These are phyloP conservation scores for Plasmodium chabaudi DNA, from an alignment of 169 alveolate species.

Conservation along the genomic window DNA sequence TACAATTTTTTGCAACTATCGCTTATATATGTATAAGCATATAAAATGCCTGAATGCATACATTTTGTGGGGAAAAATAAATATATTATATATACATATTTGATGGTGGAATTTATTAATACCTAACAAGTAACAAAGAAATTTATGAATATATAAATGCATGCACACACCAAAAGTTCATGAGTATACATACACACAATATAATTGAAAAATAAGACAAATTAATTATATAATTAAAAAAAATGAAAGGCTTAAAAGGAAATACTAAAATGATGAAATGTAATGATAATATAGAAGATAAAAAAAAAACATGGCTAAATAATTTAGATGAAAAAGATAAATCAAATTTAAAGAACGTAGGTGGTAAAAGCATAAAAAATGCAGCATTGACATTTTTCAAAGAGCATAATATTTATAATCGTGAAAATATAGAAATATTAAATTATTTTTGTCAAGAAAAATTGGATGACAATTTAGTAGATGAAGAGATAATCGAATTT, in stretches of 20 bases:
- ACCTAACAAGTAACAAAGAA: too few relatives aligned
- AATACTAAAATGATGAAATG: constrained; percentile 20
- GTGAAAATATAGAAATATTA: constrained; percentile 36
- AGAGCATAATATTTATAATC: constrained; percentile 58
- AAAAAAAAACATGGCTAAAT: constrained; percentile 51
- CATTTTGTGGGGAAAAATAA: too few relatives aligned
- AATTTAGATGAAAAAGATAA: constrained; percentile 21
- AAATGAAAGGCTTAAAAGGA: constrained; percentile 46
- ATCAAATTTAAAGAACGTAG: constrained; percentile 21
- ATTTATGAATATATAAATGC: too few relatives aligned
- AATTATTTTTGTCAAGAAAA: constrained; percentile 66
- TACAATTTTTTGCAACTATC: too few relatives aligned
- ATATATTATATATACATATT: too few relatives aligned
- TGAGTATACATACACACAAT: too few relatives aligned
- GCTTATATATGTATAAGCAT: too few relatives aligned
- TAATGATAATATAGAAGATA: constrained; percentile 38
- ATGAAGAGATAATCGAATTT: constrained; percentile 53
- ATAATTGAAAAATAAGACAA: too few relatives aligned
- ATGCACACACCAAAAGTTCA: too few relatives aligned
- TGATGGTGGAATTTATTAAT: too few relatives aligned
- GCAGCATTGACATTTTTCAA: constrained; percentile 40
- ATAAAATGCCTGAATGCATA: too few relatives aligned
- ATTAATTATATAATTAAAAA: not conserved
- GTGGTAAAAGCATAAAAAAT: constrained; percentile 28
- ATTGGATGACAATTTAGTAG: constrained; percentile 44